Evolutionary conservation across 2,329 filamentous ascomycete genomes (phyloP), one percentile per base, ranked within the genome.

Genomic region (Tolypocladium tropicale): DNA sequence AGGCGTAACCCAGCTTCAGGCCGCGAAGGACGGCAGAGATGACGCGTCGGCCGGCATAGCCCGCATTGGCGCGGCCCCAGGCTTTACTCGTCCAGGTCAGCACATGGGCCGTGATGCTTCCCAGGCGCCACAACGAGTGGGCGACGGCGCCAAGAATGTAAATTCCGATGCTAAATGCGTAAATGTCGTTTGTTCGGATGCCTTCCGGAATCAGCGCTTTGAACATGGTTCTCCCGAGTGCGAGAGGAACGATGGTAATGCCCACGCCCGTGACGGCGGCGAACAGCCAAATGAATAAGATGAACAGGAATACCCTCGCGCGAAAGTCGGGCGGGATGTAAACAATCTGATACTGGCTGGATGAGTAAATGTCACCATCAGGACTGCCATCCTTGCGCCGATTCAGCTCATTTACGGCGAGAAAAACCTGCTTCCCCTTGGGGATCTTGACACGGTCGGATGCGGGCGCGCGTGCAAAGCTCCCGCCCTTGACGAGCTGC

Each of bases 381-480:
- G 68, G 65, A 1, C 78, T 77, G 63, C 89, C 82, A 64, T 87
- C 67, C 61, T 75, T 75, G 30, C 83, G 83, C 66, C 89, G 86
- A 37, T 82, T 71, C 41, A 84, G 79, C 48, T 83, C 75, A 58
- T 91, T 87, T 30, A 84, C 71, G 54, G 88, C 82, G 12, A 95
- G 74, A 66, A 99, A 97, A 4, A 96, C 92, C 18, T 78, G 75
- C 51, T 80, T 81, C 41, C 89, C 89, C 70, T 95, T 96, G 4
- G 91, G 89, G 37, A 97, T 92, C 65, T 95, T 90, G 61, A 96
- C 89, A 68, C 95, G 91, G 69, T 99, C 94, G 1, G 91, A 96
- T 21, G 90, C 92, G 12, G 94, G 94, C n/a, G 91, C 90, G 50
- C 90, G 85, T 28, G 96, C 93, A 68, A 92, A 97, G 57, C 80